These are phyloP conservation scores for Cyanodermella asteris DNA, from an alignment of 2,329 filamentous ascomycete species.

Conservation along the genomic window DNA sequence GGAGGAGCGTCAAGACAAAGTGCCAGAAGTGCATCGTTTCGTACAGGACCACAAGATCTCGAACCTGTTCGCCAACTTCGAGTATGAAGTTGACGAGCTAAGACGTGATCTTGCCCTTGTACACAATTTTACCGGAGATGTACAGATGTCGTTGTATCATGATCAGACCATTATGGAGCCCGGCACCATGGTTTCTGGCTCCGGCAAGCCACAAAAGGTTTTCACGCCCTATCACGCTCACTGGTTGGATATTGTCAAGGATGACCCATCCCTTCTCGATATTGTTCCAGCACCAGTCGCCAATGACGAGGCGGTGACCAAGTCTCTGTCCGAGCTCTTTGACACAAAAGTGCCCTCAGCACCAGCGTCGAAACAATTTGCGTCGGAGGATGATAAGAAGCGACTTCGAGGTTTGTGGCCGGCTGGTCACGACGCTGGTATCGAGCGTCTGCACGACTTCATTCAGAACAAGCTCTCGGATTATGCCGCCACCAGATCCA, in stretches of 20 bases:
- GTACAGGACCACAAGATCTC: conserved; percentile 22
- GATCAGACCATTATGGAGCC: conserved; percentile 28
- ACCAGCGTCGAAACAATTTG: conserved; percentile 14
- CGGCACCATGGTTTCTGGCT: conserved; percentile 19
- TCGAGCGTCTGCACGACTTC: conserved; percentile 13
- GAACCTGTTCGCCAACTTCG: conserved; percentile 26
- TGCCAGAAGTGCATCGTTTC: conserved; percentile 20
- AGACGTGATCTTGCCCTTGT: conserved; percentile 23
- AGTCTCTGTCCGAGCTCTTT: conserved; percentile 17
- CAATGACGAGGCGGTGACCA: conserved; percentile 16
- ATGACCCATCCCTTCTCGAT: conserved; percentile 21
- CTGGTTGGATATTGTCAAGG: conserved; percentile 23
- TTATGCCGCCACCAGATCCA: conserved; percentile 14
- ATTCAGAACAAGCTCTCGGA: conserved; percentile 13
- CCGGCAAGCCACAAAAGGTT: conserved; percentile 26
- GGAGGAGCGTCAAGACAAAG: conserved; percentile 20
- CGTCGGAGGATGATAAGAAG: conserved; percentile 12
- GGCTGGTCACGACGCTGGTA: conserved; percentile 14
- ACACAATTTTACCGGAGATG: too few species aligned
- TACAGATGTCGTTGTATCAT: conserved; percentile 24
- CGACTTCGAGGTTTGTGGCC: conserved; percentile 17
- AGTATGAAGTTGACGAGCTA: conserved; percentile 25
- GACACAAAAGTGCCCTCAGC: conserved; percentile 11
- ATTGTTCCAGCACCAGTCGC: conserved; percentile 18
- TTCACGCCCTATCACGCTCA: conserved; percentile 28